A percentile compares a stretch with the other conserved stretches of the same genome.
These are phyloP conservation scores for Lentinus tigrinus DNA, from an alignment of 768 basidiomycete genomes.

Conservation along the genomic window DNA sequence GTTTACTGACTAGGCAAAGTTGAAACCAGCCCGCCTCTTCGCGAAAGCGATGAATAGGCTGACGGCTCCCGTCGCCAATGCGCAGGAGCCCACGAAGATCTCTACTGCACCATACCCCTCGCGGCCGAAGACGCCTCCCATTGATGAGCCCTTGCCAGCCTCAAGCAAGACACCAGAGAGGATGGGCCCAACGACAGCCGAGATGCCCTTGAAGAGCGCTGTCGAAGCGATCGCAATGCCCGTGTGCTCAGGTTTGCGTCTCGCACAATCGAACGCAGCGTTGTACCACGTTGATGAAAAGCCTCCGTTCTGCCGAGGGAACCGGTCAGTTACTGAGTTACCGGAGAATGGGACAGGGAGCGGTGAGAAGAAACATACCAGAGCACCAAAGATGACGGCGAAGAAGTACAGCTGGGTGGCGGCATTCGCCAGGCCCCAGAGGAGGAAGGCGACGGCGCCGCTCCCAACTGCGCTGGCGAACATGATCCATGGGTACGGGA, in stretches of 20 bases:
- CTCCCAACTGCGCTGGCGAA: constrained; percentile 17
- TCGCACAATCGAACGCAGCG: constrained; percentile 21
- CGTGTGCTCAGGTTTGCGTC: constrained; percentile 22
- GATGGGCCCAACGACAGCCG: constrained; percentile 22
- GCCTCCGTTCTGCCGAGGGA: constrained; percentile 18
- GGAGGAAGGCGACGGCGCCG: constrained; percentile 18
- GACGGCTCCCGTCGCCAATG: constrained; percentile 16
- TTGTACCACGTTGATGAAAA: constrained; percentile 19
- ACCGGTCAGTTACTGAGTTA: neutral
- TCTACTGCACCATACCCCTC: constrained; percentile 24
- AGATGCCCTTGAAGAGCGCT: constrained; percentile 21
- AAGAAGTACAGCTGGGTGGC: constrained; percentile 22
- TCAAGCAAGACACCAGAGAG: constrained; percentile 23
- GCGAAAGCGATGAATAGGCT: constrained; percentile 18
- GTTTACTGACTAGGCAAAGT: neutral
- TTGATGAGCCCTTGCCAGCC: constrained; percentile 13
- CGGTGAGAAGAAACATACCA: constrained; percentile 6
- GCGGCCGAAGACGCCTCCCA: constrained; percentile 15
- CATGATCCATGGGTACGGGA: constrained; percentile 26
- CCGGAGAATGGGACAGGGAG: neutral
- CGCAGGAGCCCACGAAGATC: constrained; percentile 24
- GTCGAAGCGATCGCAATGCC: constrained; percentile 18
- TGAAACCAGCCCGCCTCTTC: constrained; percentile 5
- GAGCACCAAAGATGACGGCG: constrained; percentile 24
- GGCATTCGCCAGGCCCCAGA: constrained; percentile 24